Evolutionary conservation across 768 basidiomycete species (phyloP).

Genomic region (Filobasidium floriforme): DNA sequence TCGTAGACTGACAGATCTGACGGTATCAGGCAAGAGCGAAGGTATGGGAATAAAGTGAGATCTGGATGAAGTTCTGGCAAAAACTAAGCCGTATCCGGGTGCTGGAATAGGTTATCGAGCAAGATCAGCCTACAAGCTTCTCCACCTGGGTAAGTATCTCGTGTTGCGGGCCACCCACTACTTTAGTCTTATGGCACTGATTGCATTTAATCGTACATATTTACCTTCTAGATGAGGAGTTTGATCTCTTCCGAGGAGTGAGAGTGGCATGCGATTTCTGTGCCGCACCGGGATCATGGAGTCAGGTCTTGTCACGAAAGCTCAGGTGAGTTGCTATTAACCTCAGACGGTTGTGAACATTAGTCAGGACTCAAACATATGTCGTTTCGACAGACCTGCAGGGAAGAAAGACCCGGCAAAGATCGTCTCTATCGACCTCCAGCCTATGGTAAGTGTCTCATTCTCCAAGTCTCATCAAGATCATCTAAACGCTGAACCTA

Average conservation of each 20-base stretch:
- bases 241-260: slow-evolving; percentile 40
- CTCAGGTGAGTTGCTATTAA: slow-evolving; percentile 22
- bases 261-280: slow-evolving; percentile 43
- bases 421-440: slow-evolving; percentile 44
- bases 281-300: slow-evolving; percentile 34
- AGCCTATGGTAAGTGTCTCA: slow-evolving; percentile 39
- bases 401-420: slow-evolving; percentile 13
- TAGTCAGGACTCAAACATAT: background rate
- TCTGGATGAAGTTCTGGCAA: background rate
- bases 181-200: too few relatives aligned
- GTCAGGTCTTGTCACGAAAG: slow-evolving; percentile 26
- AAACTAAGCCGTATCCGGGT: background rate
- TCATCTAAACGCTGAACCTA: background rate
- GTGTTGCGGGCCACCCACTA: background rate
- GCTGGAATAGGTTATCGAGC: slow-evolving; percentile 36
- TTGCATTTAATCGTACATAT: background rate
- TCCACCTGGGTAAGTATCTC: slow-evolving; percentile 32
- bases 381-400: background rate
- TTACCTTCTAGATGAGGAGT: slow-evolving; percentile 32
- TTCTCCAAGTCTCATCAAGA: too few relatives aligned
- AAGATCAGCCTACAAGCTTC: slow-evolving; percentile 41
- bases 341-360: background rate
- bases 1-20: background rate
- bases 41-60: background rate
- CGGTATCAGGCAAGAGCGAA: slow-evolving; percentile 23